A percentile compares a stretch with the other conserved stretches of the same genome.
Conservation (phyloP, 352 stramenopile genomes). For the Nannochloropsis limnetica region DNA sequence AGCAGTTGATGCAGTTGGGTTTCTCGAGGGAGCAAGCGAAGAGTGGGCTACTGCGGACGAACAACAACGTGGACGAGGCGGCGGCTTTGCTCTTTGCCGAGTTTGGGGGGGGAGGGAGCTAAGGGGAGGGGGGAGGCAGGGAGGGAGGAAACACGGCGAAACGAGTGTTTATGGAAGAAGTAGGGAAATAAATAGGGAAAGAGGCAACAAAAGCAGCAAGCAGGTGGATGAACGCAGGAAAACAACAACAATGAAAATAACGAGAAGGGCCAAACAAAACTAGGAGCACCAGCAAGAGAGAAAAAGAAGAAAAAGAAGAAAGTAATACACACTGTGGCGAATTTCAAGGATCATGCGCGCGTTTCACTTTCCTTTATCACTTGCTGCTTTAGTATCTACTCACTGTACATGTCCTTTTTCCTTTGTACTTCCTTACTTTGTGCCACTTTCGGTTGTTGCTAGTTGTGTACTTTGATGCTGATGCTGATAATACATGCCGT, state of each 20-base stretch:
- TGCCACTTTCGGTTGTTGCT: too few relatives aligned
- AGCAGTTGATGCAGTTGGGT: constrained; percentile 45
- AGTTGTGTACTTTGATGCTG: not conserved
- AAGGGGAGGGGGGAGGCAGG: not conserved
- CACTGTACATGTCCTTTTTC: not conserved
- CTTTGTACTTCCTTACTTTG: not conserved
- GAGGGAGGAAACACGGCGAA: not conserved
- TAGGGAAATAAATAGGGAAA: not conserved
- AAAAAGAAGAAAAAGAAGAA: not conserved
- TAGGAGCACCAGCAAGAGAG: not conserved
- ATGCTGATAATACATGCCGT: not conserved
- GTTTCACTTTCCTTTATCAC: not conserved
- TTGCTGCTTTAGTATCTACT: not conserved
- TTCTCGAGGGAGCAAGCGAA: constrained; percentile 45
- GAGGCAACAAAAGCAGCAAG: not conserved
- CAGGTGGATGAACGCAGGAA: not conserved
- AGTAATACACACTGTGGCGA: not conserved
- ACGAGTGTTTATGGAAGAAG: not conserved
- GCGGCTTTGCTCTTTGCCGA: constrained; percentile 45
- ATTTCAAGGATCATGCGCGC: not conserved
- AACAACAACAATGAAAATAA: not conserved
- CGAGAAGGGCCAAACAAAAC: not conserved
- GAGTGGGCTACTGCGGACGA: constrained; percentile 41
- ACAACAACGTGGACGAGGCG: constrained; percentile 48
- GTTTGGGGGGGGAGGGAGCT: constrained; percentile 9